Percentiles rank a stretch among this genome's conserved stretches.
These are phyloP conservation scores for Zopfochytrium polystomum DNA, from an alignment of 371 early-diverging fungal species.

Conservation along the genomic window DNA sequence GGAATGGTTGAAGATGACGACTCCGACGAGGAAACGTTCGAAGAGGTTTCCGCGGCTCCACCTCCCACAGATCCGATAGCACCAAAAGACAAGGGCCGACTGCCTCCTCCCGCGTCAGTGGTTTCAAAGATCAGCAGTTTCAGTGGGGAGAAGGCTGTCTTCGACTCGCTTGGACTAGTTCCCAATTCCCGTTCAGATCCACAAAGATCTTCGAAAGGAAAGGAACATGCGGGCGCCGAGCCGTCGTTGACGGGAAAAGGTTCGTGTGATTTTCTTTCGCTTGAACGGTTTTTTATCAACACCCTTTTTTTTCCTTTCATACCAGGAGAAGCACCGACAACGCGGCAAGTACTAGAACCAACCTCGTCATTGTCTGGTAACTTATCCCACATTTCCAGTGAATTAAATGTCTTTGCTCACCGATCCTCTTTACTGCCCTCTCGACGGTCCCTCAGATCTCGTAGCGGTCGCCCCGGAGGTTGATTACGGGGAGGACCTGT, in stretches of 20 bases:
- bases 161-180: background rate
- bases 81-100: background rate
- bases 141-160: background rate
- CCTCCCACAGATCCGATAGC: background rate
- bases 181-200: too few relatives aligned
- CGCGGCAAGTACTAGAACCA: background rate
- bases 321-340: slow-evolving; percentile 4
- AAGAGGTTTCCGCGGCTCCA: slow-evolving; percentile 43
- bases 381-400: too few relatives aligned
- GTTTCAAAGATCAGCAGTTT: background rate
- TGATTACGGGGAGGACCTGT: slow-evolving; percentile 11
- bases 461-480: slow-evolving; percentile 17
- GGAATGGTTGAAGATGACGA: too few relatives aligned
- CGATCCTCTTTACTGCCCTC: too few relatives aligned
- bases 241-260: background rate
- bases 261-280: background rate
- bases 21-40: slow-evolving; percentile 55
- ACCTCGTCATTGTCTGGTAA: background rate
- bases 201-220: background rate
- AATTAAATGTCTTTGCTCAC: too few relatives aligned
- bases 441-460: slow-evolving; percentile 11
- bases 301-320: too few relatives aligned
- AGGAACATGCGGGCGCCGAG: background rate
- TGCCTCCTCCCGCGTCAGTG: background rate
- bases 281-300: background rate